Conservation (phyloP, 1,139 yeast genomes). For the Wickerhamomyces sp. region DNA sequence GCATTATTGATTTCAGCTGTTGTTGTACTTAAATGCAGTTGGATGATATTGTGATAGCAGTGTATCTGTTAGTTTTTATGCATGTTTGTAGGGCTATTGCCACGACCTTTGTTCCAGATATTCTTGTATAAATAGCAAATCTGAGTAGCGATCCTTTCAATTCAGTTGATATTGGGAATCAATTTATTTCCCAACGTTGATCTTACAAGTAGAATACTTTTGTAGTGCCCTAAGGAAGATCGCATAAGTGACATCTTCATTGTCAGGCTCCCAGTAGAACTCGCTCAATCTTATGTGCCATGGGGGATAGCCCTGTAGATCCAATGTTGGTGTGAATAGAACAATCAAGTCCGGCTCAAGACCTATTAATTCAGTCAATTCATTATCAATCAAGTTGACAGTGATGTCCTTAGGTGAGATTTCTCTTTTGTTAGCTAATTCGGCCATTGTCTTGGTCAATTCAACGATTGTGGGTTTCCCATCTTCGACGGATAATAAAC, state of each 20-base stretch:
- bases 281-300: slow-evolving; percentile 94
- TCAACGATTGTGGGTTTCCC: slow-evolving; percentile 91
- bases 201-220: slow-evolving; percentile 73
- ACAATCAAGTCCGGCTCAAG: slow-evolving; percentile 87
- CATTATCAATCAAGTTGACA: slow-evolving; percentile 69
- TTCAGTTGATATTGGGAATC: neutral
- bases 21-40: too few species aligned
- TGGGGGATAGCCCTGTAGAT: slow-evolving; percentile 94
- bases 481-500: slow-evolving; percentile 68
- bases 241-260: slow-evolving; percentile 73
- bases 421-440: slow-evolving; percentile 59
- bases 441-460: slow-evolving; percentile 81
- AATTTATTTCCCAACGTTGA: slow-evolving; percentile 75
- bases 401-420: slow-evolving; percentile 66
- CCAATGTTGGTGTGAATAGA: slow-evolving; percentile 79
- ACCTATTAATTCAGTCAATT: slow-evolving; percentile 72
- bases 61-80: too few species aligned
- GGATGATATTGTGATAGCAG: too few species aligned
- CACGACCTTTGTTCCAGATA: too few species aligned
- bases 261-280: slow-evolving; percentile 86
- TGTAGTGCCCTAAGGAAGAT: slow-evolving; percentile 83
- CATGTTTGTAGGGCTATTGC: too few species aligned
- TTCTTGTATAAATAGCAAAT: too few species aligned
- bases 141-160: too few species aligned
- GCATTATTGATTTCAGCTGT: too few species aligned